Conservation (phyloP, 371 early-diverging fungal genomes). For the Amoeboradix gromovi region DNA sequence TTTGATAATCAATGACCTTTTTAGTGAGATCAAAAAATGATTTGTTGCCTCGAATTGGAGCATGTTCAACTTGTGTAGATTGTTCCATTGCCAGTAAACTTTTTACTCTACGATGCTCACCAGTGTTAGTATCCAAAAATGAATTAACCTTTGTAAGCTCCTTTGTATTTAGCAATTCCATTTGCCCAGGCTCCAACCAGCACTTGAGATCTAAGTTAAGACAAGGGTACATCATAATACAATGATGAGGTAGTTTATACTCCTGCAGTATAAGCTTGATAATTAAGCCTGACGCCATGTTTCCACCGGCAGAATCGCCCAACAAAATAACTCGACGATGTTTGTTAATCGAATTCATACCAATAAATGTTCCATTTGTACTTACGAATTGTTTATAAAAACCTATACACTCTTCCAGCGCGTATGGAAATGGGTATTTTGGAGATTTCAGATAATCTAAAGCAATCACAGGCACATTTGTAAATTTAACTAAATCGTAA, state of each 20-base stretch:
- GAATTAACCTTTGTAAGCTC: not conserved
- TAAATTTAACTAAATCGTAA: constrained; percentile 12
- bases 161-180: constrained; percentile 17
- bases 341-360: constrained; percentile 15
- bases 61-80: not conserved
- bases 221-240: constrained; percentile 64
- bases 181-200: constrained; percentile 48
- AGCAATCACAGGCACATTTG: constrained; percentile 26
- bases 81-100: not conserved
- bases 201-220: constrained; percentile 58
- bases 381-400: constrained; percentile 33
- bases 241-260: constrained; percentile 15
- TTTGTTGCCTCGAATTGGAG: not conserved
- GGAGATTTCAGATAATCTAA: constrained; percentile 84
- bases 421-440: constrained; percentile 71
- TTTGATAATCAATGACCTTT: not conserved
- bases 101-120: not conserved
- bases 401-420: constrained; percentile 69
- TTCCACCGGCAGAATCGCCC: constrained; percentile 84
- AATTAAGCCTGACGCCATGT: constrained; percentile 32
- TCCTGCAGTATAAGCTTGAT: constrained; percentile 30
- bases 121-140: not conserved
- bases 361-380: constrained; percentile 34
- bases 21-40: not conserved
- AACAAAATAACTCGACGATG: constrained; percentile 25